Evolutionary conservation across 208 protist genomes (phyloP).

Genomic region (Phytomonas francai): DNA sequence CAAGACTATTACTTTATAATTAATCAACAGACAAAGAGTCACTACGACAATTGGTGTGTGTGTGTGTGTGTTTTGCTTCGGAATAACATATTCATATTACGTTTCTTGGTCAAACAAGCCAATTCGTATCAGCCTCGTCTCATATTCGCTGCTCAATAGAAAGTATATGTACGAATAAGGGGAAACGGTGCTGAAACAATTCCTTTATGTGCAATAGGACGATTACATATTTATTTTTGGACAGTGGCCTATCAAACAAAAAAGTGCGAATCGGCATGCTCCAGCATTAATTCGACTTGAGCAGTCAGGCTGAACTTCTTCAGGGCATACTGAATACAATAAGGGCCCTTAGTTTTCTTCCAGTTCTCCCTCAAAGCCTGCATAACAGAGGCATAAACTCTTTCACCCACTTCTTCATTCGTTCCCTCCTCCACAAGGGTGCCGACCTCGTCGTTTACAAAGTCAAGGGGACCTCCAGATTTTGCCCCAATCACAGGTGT

Average conservation of each 20-base stretch:
- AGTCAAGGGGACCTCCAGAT: slow-evolving; percentile 71
- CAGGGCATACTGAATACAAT: slow-evolving; percentile 44
- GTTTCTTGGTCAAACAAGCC: neutral
- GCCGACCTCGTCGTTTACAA: slow-evolving; percentile 60
- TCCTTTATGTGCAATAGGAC: neutral
- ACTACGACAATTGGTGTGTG: neutral
- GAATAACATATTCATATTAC: neutral
- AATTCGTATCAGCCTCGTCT: neutral
- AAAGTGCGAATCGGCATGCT: slow-evolving; percentile 42
- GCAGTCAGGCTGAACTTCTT: slow-evolving; percentile 45
- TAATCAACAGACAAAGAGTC: neutral
- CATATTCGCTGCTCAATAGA: neutral
- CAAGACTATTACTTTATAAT: neutral
- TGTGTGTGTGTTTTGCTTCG: neutral
- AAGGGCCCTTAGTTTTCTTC: slow-evolving; percentile 58
- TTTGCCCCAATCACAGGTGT: slow-evolving; percentile 72
- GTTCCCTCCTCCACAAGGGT: slow-evolving; percentile 55
- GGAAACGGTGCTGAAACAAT: neutral
- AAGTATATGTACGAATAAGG: slow-evolving; percentile 8
- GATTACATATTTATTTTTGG: slow-evolving; percentile 4
- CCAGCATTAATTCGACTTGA: slow-evolving; percentile 45
- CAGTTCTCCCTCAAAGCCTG: slow-evolving; percentile 58
- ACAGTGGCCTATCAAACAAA: slow-evolving; percentile 5
- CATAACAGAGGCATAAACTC: slow-evolving; percentile 38
- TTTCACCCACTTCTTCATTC: slow-evolving; percentile 35